Evolutionary conservation across 331 rosid species (phyloP), one percentile per base, ranked within the genome.

Genomic region (Rhamnella rubrinervis): DNA sequence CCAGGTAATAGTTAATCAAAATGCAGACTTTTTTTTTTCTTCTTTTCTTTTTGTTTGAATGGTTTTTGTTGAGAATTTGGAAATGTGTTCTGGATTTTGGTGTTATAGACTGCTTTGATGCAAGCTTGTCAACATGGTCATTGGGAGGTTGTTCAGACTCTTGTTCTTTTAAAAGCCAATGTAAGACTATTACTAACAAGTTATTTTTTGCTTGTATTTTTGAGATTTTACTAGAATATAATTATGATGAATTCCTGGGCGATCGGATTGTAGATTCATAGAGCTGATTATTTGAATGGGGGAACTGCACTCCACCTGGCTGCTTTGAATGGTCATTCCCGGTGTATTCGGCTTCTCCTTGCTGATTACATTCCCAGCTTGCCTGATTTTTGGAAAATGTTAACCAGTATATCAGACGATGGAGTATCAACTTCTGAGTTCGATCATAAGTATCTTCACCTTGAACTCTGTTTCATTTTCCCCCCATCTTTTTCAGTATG

Each of bases 111-210:
- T 80, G 98, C 98, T 71, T 83, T 93, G 88, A 93, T 93, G 98
- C 98, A 93, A 93, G 98, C 98, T 70, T 93, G 98, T 77, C 97
- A 91, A 77, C 88, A 91, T 78, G 98, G 98, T 83, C 95, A 85
- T 51, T 93, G 97, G 98, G 98, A 91, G 75, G 97, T 91, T 62
- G 96, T 87, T 71, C 92, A 79, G 95, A 91, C 85, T 65, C 77
- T 93, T 64, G 63, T 91, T 61, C 81, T 93, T 63, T 85, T 78
- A 63, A 79, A 75, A 5, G 96, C 98, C 68, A 88, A 89, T 52
- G 98, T 93, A 86, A 69, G 91, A 67, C 28, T 62, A 1, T 70
- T 31, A 10, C 69, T 66, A 37, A 15, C 67, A 14, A 55, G 23
- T 35, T 38, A 31, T 31, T 61, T 65, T 19, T 6, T 84, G 74